Base-by-base conservation (phyloP, 768 basidiomycete species). In the Kwoniella sp. region DNA sequence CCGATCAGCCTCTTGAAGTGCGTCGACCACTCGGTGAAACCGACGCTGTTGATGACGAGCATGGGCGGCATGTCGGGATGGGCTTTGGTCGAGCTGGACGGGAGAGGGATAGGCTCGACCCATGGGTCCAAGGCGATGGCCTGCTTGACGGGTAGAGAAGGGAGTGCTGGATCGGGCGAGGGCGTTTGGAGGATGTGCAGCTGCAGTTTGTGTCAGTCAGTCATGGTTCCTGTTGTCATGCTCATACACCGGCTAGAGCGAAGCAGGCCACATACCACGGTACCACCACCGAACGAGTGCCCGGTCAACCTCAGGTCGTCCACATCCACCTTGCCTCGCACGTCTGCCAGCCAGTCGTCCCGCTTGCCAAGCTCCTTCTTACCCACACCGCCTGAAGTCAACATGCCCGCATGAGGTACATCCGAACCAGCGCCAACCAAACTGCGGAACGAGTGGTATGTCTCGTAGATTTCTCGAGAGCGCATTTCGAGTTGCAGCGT, bases 121-220 rank as follows among this genome's bases (percentile, higher is more conserved):
- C 89, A 90, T 17, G 89, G 89, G 73, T 91, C 89, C 15, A 88
- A 79, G 19, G 85, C 77, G 19, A 90, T 66, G 8, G 79, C 81
- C 40, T 80, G 79, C 5, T 76, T 71, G 43, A 86, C 73, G 0
- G 83, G 84, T 48, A 89, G 77, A 78, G 22, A 75, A 62, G 3
- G 76, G 78, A 20, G 33, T 4, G 19, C n/a, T n/a, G 57, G 32
- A n/a, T 41, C 27, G 2, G 52, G 48, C 5, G 41, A 46, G 17
- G 41, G 42, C 3, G 31, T 62, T 45, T 53, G 64, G 42, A 36
- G 59, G 43, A 53, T 54, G 38, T 57, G 59, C 6, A 59, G 48
- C 58, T 59, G 31, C 23, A 12, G 23, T 41, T 14, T 9, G 23
- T 5, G 19, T 5, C 37, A 38, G 14, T 7, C 5, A 36, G 34